phyloP scores from a whole-genome alignment of 768 basidiomycete species.

The Boletales sp. region DNA sequence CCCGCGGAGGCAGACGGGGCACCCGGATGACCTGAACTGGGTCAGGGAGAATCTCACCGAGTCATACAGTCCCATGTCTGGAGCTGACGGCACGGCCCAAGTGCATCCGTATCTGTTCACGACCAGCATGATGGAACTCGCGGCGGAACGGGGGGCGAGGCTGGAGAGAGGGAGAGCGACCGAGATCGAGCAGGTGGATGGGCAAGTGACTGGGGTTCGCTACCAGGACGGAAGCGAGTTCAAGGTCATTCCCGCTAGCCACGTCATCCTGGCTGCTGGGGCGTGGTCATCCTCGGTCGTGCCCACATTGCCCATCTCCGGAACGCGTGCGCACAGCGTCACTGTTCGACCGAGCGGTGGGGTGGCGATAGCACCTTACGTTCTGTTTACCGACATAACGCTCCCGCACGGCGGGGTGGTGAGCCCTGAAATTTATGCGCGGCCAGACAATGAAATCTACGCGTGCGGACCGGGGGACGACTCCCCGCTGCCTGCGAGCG shows the following conservation, averaged over 20 bases:
- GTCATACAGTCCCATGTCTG: conserved; percentile 55
- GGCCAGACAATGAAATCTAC: conserved; percentile 66
- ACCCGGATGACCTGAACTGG: conserved; percentile 54
- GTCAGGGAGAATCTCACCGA: conserved; percentile 56
- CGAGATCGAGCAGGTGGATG: conserved; percentile 40
- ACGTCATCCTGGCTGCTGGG: conserved; percentile 78
- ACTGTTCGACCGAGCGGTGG: conserved; percentile 49
- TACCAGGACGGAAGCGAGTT: conserved; percentile 28
- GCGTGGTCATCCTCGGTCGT: conserved; percentile 76
- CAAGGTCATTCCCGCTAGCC: conserved; percentile 51
- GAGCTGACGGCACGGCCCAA: conserved; percentile 59
- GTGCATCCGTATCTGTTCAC: conserved; percentile 78
- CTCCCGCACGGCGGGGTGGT: conserved; percentile 32
- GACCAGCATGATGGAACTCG: conserved; percentile 64
- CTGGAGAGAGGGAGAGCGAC: conserved; percentile 47
- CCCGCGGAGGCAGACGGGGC: conserved; percentile 29
- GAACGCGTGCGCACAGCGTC: conserved; percentile 71
- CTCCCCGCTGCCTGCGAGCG: conserved; percentile 59
- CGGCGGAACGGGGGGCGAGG: conserved; percentile 49
- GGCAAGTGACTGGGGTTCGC: conserved; percentile 47
- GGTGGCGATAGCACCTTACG: conserved; percentile 62
- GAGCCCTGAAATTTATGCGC: conserved; percentile 70
- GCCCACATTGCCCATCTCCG: conserved; percentile 53
- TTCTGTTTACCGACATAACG: conserved; percentile 77
- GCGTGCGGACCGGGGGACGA: conserved; percentile 81